Evolutionary conservation across 129 eudicot genomes (phyloP).

Genomic region (Scalesia atractyloides): DNA sequence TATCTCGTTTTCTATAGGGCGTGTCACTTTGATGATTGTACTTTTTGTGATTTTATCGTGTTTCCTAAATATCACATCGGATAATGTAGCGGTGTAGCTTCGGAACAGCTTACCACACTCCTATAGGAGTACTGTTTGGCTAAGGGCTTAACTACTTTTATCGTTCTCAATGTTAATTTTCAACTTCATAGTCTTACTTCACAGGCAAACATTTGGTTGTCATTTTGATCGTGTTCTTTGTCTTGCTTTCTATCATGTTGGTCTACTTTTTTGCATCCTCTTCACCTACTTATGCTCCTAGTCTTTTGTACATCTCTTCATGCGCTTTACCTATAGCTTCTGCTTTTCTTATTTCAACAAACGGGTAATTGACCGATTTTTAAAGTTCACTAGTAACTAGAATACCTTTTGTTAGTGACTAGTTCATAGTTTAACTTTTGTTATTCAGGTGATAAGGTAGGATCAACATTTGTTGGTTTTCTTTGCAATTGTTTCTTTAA

Average conservation of each 20-base stretch:
- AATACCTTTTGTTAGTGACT: too few relatives aligned
- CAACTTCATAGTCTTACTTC: background rate
- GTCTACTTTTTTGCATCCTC: background rate
- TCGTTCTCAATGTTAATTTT: background rate
- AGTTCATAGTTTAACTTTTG: background rate
- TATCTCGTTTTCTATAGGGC: background rate
- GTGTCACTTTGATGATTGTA: background rate
- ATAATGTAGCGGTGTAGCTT: background rate
- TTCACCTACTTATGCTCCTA: background rate
- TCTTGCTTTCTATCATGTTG: background rate
- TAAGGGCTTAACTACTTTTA: background rate
- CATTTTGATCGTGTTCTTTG: background rate
- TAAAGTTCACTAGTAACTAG: background rate
- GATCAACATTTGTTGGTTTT: background rate
- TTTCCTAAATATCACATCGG: background rate
- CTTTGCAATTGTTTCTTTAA: background rate
- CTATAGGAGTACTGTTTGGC: background rate
- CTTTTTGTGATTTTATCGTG: background rate
- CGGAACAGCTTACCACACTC: background rate
- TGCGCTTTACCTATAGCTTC: background rate
- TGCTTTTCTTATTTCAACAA: background rate
- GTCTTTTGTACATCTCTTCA: background rate
- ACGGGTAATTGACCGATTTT: background rate
- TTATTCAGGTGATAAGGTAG: conserved; percentile 2
- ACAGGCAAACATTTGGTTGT: background rate